Conservation (phyloP, 305 asterid species). For the Fraxinus xanthoxyloides region DNA sequence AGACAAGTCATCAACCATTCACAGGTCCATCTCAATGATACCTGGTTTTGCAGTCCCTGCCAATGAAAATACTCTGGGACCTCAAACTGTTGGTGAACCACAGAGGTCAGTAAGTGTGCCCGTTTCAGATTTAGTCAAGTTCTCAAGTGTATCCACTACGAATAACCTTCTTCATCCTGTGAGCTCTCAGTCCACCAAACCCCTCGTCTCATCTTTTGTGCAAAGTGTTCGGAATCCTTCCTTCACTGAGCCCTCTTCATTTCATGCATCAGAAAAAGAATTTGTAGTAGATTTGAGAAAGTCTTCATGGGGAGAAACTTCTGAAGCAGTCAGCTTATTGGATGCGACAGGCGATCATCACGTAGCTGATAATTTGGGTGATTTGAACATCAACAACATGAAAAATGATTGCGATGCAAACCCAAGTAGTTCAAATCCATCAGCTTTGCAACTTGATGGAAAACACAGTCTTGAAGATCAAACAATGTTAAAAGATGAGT, state of each 20-base stretch:
- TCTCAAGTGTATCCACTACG: conserved; percentile 28
- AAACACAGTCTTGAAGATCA: conserved; percentile 42
- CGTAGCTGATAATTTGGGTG: conserved; percentile 27
- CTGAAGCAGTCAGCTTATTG: conserved; percentile 21
- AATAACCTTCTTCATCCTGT: conserved; percentile 25
- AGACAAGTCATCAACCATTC: conserved; percentile 59
- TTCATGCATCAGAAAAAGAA: conserved; percentile 36
- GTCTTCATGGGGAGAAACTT: conserved; percentile 36
- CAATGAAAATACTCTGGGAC: conserved; percentile 40
- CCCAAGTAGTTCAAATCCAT: conserved; percentile 27
- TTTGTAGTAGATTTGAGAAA: conserved; percentile 20
- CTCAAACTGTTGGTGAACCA: conserved; percentile 49
- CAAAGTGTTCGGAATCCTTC: conserved; percentile 33
- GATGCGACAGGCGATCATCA: conserved; percentile 27
- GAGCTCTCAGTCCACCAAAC: conserved; percentile 35
- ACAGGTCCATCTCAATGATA: conserved; percentile 73
- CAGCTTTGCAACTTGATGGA: conserved; percentile 42
- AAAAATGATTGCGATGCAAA: conserved; percentile 38
- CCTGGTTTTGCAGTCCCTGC: conserved; percentile 55
- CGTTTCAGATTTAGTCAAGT: conserved; percentile 40
- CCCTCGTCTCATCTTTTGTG: conserved; percentile 36
- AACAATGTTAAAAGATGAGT: conserved; percentile 56
- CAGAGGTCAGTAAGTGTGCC: conserved; percentile 58
- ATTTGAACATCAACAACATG: conserved; percentile 27
- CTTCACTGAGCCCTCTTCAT: conserved; percentile 31